Evolutionary conservation across 2,329 filamentous ascomycete species (phyloP), one percentile per base, ranked within the genome.

Genomic region (Trichoderma pleuroti): DNA sequence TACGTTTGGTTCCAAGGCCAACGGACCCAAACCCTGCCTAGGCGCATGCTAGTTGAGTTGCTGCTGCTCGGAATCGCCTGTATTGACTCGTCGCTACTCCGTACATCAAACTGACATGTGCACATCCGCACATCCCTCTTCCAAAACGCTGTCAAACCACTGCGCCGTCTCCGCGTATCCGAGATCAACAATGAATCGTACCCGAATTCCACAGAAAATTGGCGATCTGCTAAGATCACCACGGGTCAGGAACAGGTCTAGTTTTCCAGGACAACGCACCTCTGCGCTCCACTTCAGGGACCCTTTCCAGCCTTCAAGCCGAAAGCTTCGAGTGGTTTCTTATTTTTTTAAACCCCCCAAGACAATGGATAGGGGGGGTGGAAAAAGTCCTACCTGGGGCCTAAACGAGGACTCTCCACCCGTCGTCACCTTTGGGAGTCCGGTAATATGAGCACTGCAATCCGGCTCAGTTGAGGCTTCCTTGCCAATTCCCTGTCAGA

Each of bases 231-330:
- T 32, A n/a, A 49, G 65, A 68, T 68, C 26, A 61, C 59, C 56
- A 57, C 42, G 24, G 42, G 59, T 32, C 67, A 69, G 67, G 67
- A 69, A 69, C 67, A 63, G 59, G 67, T 42, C 32, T 54, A 69
- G 59, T 63, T 63, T 61, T 68, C 30, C 21, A 52, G 21, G 46
- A 52, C 46, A 24, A 52, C 46, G 21, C 46, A 21, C 46, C 9
- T 52, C 42, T 49, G 42, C 42, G 42, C n/a, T 49, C 42, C 24
- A 10, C 9, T 36, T 54, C 46, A 11, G 28, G 18, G n/a, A 16
- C 42, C 42, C n/a, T 49, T 49, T 2, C 42, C n/a, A 52, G 46
- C 46, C 46, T n/a, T 21, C 28, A 59, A 59, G 56, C 16, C 30
- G 21, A 52, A 52, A 52, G 21, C 21, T 24, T 21, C 18, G 42